Conservation (phyloP, 2,329 filamentous ascomycete species). For the Fusarium xylarioides region DNA sequence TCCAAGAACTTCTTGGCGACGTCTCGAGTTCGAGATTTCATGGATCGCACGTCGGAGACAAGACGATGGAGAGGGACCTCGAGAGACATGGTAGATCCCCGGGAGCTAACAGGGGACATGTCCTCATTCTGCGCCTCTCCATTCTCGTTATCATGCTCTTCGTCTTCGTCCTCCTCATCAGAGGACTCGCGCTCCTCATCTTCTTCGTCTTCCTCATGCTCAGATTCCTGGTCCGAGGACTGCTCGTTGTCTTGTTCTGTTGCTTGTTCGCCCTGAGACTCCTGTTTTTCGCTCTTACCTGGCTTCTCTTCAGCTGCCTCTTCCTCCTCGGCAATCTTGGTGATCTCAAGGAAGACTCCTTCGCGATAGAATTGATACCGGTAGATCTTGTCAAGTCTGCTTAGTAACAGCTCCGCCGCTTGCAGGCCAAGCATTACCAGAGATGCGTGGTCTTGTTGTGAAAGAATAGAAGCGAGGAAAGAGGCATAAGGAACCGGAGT, state of each 20-base stretch:
- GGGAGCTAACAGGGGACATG: slow-evolving; percentile 72
- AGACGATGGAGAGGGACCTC: slow-evolving; percentile 62
- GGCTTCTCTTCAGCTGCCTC: slow-evolving; percentile 34
- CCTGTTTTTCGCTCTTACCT: slow-evolving; percentile 25
- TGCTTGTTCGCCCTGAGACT: slow-evolving; percentile 40
- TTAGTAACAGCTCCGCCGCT: slow-evolving; percentile 86
- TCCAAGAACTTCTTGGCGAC: slow-evolving; percentile 87
- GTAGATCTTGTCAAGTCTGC: slow-evolving; percentile 86
- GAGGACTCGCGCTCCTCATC: slow-evolving; percentile 51
- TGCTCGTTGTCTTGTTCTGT: slow-evolving; percentile 44
- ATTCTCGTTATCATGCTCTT: slow-evolving; percentile 59
- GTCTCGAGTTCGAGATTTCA: slow-evolving; percentile 73
- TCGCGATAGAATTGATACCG: slow-evolving; percentile 97
- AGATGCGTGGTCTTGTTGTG: slow-evolving; percentile 90
- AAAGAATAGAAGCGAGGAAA: slow-evolving; percentile 92
- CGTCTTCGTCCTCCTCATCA: slow-evolving; percentile 60
- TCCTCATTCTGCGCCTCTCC: slow-evolving; percentile 65
- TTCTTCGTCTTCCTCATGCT: slow-evolving; percentile 40
- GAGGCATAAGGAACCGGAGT: slow-evolving; percentile 93
- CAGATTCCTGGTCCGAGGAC: slow-evolving; percentile 44
- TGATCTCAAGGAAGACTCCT: slow-evolving; percentile 91
- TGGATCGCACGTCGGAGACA: slow-evolving; percentile 61
- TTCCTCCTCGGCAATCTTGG: slow-evolving; percentile 73
- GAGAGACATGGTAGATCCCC: slow-evolving; percentile 71
- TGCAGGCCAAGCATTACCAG: slow-evolving; percentile 89